Percentiles rank a stretch among this genome's conserved stretches.
Evolutionary conservation across 2,329 filamentous ascomycete species (phyloP).

Genomic region (Ophiocordyceps australis): DNA sequence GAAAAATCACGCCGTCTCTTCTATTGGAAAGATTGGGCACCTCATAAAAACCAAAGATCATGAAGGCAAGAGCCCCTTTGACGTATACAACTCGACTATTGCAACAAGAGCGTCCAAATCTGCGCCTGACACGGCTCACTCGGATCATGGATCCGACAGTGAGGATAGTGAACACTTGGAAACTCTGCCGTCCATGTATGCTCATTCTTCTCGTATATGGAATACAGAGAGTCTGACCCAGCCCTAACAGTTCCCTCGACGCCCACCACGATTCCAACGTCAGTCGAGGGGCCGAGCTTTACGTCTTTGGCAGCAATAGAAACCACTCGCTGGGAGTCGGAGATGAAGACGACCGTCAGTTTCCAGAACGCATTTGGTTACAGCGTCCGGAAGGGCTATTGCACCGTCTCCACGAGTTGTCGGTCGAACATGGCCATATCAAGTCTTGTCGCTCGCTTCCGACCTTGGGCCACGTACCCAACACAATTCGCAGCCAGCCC

Average conservation of each 20-base stretch:
- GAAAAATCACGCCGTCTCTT: conserved; percentile 38
- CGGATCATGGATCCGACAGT: conserved; percentile 35
- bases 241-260: too few species aligned
- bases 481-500: conserved; percentile 51
- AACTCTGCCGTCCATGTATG: conserved; percentile 10
- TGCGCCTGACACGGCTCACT: conserved; percentile 24
- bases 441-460: conserved; percentile 10
- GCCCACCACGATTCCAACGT: too few species aligned
- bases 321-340: conserved; percentile 85
- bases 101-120: conserved; percentile 49
- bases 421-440: conserved; percentile 29
- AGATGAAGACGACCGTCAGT: conserved; percentile 91
- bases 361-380: conserved; percentile 66
- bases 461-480: conserved; percentile 42
- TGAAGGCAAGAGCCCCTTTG: conserved; percentile 87
- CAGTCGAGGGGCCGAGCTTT: conserved; percentile 68
- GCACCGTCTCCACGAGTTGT: conserved; percentile 53
- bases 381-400: conserved; percentile 63
- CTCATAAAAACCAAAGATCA: conserved; percentile 91
- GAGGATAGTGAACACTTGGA: conserved; percentile 23
- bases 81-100: conserved; percentile 80
- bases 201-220: too few species aligned
- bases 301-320: conserved; percentile 90
- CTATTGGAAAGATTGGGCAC: conserved; percentile 45
- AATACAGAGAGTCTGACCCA: too few species aligned